Conservation (phyloP, 345 rosid genomes). For the Hypericum androsaemum region DNA sequence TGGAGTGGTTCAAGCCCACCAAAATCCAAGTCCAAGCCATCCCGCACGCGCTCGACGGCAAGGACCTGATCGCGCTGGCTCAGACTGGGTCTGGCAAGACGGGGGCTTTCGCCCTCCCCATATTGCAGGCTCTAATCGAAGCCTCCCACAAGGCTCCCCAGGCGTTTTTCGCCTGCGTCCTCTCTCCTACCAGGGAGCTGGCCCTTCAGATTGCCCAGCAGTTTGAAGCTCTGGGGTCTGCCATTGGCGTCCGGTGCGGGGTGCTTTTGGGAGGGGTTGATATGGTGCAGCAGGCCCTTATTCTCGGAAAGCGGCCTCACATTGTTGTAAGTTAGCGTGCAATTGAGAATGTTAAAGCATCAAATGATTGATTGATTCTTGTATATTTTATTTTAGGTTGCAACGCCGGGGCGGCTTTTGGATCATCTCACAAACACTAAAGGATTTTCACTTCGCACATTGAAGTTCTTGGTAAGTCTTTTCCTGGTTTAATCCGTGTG, state of each 20-base stretch:
- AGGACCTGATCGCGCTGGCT: constrained; percentile 86
- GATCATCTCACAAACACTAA: constrained; percentile 84
- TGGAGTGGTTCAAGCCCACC: constrained; percentile 70
- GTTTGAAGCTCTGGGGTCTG: constrained; percentile 82
- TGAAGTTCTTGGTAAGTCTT: constrained; percentile 68
- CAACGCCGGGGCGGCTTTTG: constrained; percentile 85
- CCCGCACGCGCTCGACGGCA: constrained; percentile 80
- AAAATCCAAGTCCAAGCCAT: constrained; percentile 81
- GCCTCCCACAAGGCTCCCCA: too few relatives aligned
- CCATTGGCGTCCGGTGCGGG: constrained; percentile 65
- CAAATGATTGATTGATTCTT: constrained; percentile 8
- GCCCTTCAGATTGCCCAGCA: constrained; percentile 97
- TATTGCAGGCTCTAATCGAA: constrained; percentile 4
- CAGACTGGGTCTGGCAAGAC: constrained; percentile 96
- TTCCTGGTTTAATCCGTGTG: too few relatives aligned
- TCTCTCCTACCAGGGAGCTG: constrained; percentile 40
- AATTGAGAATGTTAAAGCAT: too few relatives aligned
- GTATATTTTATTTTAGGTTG: constrained; percentile 42
- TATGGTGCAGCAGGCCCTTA: constrained; percentile 66
- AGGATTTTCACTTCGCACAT: constrained; percentile 68
- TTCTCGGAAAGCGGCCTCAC: constrained; percentile 77
- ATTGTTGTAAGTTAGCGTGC: constrained; percentile 64
- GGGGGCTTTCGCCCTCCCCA: constrained; percentile 93
- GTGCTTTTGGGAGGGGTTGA: constrained; percentile 99
- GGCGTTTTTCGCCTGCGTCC: too few relatives aligned